phyloP scores from a whole-genome alignment of 2,329 filamentous ascomycete species.

The Nothophaeocryptopus gaeumannii region DNA sequence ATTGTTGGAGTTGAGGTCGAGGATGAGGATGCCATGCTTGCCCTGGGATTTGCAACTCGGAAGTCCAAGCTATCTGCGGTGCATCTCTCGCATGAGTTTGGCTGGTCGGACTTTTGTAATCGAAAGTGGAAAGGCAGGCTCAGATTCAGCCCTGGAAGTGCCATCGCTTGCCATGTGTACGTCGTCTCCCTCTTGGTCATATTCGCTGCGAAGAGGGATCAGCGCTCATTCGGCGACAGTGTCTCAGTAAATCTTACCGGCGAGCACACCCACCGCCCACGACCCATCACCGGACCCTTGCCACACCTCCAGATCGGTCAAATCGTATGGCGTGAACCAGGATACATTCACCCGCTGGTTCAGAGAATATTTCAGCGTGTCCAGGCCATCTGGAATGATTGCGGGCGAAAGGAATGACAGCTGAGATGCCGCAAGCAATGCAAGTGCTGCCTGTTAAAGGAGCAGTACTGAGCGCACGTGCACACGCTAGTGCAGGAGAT shows the following conservation, averaged over 20 bases:
- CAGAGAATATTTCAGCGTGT: constrained; percentile 1
- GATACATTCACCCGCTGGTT: constrained; percentile 13
- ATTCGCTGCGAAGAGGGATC: constrained; percentile 3
- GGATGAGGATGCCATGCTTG: too few species aligned
- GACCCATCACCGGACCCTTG: constrained; percentile 14
- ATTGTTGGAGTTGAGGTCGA: background rate
- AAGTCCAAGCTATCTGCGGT: constrained; percentile 8
- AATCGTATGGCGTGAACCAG: constrained; percentile 18
- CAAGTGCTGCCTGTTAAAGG: constrained; percentile 15
- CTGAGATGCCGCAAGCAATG: constrained; percentile 13
- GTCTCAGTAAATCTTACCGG: constrained; percentile 10
- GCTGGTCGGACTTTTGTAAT: constrained; percentile 12
- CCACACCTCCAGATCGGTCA: constrained; percentile 17
- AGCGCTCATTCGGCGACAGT: too few species aligned
- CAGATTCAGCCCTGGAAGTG: too few species aligned
- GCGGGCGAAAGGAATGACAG: constrained; percentile 10
- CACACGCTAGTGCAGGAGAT: too few species aligned
- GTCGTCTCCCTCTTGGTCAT: constrained; percentile 8
- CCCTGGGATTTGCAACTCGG: background rate
- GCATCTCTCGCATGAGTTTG: constrained; percentile 11
- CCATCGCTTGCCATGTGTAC: constrained; percentile 6
- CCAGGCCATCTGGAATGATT: background rate
- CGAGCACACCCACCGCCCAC: constrained; percentile 14
- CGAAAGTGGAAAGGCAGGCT: constrained; percentile 5
- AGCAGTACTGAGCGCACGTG: too few species aligned